phyloP scores from a whole-genome alignment of 805 yeast genomes.

The Metschnikowia shivogae region DNA sequence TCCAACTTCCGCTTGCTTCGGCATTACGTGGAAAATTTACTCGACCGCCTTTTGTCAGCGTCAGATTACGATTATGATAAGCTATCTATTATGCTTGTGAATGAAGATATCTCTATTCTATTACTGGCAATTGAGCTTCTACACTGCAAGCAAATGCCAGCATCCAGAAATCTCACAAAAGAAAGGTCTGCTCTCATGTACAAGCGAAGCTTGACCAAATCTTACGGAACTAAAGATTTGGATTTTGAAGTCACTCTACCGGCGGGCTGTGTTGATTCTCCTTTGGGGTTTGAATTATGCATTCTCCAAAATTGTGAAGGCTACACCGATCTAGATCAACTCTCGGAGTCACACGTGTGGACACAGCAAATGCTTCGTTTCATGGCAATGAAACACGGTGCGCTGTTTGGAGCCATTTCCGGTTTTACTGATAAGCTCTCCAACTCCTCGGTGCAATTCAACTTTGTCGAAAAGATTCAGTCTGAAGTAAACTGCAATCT shows the following conservation, averaged over 20 bases:
- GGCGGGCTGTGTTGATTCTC: slow-evolving; percentile 23
- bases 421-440: slow-evolving; percentile 19
- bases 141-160: not conserved
- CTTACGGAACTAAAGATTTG: slow-evolving; percentile 1
- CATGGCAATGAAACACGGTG: slow-evolving; percentile 31
- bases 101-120: slow-evolving; percentile 7
- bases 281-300: slow-evolving; percentile 18
- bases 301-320: slow-evolving; percentile 17
- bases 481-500: not conserved
- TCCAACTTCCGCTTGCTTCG: slow-evolving; percentile 6
- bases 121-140: slow-evolving; percentile 9
- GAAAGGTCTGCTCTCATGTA: slow-evolving; percentile 4
- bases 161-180: not conserved
- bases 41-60: not conserved
- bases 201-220: slow-evolving; percentile 6
- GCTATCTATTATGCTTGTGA: slow-evolving; percentile 10
- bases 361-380: slow-evolving; percentile 37
- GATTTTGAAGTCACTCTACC: slow-evolving; percentile 9
- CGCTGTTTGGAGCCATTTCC: slow-evolving; percentile 15
- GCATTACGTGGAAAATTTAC: slow-evolving; percentile 7
- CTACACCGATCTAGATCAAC: slow-evolving; percentile 15
- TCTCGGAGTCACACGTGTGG: slow-evolving; percentile 19
- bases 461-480: slow-evolving; percentile 5
- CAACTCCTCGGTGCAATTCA: slow-evolving; percentile 4
- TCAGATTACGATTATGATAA: not conserved